Percentiles rank a stretch among this genome's conserved stretches.
phyloP scores from a whole-genome alignment of 768 basidiomycete genomes.

The Tephrocybe sp. region DNA sequence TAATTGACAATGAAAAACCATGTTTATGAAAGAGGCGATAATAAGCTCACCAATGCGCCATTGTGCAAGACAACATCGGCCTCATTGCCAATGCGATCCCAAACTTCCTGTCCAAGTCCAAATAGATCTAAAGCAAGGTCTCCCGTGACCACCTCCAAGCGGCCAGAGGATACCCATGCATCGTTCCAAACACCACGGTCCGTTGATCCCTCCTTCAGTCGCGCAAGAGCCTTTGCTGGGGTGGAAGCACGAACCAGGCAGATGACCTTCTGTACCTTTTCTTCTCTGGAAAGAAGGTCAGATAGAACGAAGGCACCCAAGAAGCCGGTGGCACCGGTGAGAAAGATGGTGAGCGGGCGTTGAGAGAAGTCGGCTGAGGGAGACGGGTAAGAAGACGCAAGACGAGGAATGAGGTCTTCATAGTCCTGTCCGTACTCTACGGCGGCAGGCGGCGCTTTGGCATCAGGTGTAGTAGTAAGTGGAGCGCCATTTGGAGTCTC shows the following conservation, averaged over 20 bases:
- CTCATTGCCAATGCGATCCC: slow-evolving; percentile 66
- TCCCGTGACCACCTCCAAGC: slow-evolving; percentile 79
- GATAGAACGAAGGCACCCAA: slow-evolving; percentile 89
- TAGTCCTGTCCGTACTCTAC: slow-evolving; percentile 81
- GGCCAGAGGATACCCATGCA: slow-evolving; percentile 63
- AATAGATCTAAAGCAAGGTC: slow-evolving; percentile 77
- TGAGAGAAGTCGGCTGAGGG: slow-evolving; percentile 53
- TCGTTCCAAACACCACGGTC: slow-evolving; percentile 91
- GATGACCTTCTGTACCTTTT: slow-evolving; percentile 79
- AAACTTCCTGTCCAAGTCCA: slow-evolving; percentile 61
- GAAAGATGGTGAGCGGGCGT: slow-evolving; percentile 73
- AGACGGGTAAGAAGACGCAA: slow-evolving; percentile 62
- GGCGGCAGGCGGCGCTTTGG: slow-evolving; percentile 26
- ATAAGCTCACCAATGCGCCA: slow-evolving; percentile 83
- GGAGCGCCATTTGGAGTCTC: slow-evolving; percentile 7
- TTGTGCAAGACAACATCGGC: slow-evolving; percentile 90
- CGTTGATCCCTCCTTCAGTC: slow-evolving; percentile 67
- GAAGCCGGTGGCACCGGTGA: slow-evolving; percentile 97
- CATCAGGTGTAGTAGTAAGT: slow-evolving; percentile 11
- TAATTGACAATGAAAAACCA: slow-evolving; percentile 24
- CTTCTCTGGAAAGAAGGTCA: slow-evolving; percentile 64
- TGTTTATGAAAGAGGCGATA: not conserved
- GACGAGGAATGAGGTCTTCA: slow-evolving; percentile 51
- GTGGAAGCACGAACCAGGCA: slow-evolving; percentile 84
- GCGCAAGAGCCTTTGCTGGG: slow-evolving; percentile 56